phyloP scores from a whole-genome alignment of 805 yeast species.

The Myxozyma neotropica region DNA sequence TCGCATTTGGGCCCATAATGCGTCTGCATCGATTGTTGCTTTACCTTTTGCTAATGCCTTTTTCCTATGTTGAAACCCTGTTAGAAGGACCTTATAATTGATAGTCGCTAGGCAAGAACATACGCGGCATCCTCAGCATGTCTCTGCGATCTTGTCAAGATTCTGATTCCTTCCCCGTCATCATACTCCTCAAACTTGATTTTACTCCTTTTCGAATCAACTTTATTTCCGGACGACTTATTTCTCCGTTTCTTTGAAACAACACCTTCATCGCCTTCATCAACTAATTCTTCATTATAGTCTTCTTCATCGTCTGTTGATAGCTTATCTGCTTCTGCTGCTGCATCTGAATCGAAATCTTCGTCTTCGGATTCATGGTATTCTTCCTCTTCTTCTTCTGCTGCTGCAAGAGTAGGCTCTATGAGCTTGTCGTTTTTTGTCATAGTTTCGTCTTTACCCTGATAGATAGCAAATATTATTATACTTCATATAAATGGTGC shows the following conservation, averaged over 20 bases:
- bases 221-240: not conserved
- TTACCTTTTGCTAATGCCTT: not conserved
- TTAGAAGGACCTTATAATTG: not conserved
- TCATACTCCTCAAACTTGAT: conserved; percentile 4
- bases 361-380: conserved; percentile 38
- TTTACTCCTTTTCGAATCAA: not conserved
- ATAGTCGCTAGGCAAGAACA: not conserved
- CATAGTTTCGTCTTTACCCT: too few relatives aligned
- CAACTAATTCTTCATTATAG: conserved; percentile 21
- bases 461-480: too few relatives aligned
- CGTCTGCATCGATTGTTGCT: conserved; percentile 35
- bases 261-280: conserved; percentile 16
- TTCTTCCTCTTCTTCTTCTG: conserved; percentile 29
- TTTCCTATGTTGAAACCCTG: conserved; percentile 2
- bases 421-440: too few relatives aligned
- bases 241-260: not conserved
- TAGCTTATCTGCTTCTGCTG: conserved; percentile 3
- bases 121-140: conserved; percentile 20
- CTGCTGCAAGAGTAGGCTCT: too few relatives aligned
- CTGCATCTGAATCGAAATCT: conserved; percentile 33
- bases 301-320: conserved; percentile 22
- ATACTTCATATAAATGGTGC: too few relatives aligned
- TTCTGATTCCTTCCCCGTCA: conserved; percentile 21
- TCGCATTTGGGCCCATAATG: conserved; percentile 31
- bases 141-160: conserved; percentile 28